These are phyloP conservation scores for Avicennia marina DNA, from an alignment of 257 asterid genomes.

Conservation along the genomic window DNA sequence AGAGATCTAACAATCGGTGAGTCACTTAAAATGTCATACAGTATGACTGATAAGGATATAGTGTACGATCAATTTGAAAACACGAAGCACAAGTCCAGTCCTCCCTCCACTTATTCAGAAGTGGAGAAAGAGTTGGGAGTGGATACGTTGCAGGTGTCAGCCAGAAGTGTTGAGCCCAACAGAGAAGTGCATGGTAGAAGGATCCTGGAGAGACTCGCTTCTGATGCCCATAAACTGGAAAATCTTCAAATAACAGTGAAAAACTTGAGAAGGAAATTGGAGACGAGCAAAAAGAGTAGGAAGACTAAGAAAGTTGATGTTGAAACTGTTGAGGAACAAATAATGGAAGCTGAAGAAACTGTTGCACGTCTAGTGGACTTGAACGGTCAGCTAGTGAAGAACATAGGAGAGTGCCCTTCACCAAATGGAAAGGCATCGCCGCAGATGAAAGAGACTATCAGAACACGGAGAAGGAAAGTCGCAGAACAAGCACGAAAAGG, in stretches of 20 bases:
- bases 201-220: conserved; percentile 60
- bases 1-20: conserved; percentile 44
- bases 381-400: conserved; percentile 51
- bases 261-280: conserved; percentile 52
- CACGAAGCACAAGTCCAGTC: conserved; percentile 31
- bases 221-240: conserved; percentile 58
- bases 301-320: conserved; percentile 47
- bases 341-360: conserved; percentile 80
- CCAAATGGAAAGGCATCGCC: conserved; percentile 45
- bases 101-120: conserved; percentile 55
- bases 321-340: conserved; percentile 72
- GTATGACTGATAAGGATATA: conserved; percentile 39
- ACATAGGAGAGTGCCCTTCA: conserved; percentile 46
- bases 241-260: conserved; percentile 53
- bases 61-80: conserved; percentile 37
- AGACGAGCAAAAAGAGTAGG: conserved; percentile 38
- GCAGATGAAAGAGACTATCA: conserved; percentile 42
- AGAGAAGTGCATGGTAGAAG: conserved; percentile 40
- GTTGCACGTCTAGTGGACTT: conserved; percentile 51
- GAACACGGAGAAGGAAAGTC: conserved; percentile 43
- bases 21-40: conserved; percentile 33
- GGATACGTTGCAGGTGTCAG: conserved; percentile 51
- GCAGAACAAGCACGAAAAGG: conserved; percentile 72
- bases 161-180: conserved; percentile 26
- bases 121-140: conserved; percentile 62